Evolutionary conservation across 1,284 basidiomycete species (phyloP).

Genomic region (Sparassis latifolia): DNA sequence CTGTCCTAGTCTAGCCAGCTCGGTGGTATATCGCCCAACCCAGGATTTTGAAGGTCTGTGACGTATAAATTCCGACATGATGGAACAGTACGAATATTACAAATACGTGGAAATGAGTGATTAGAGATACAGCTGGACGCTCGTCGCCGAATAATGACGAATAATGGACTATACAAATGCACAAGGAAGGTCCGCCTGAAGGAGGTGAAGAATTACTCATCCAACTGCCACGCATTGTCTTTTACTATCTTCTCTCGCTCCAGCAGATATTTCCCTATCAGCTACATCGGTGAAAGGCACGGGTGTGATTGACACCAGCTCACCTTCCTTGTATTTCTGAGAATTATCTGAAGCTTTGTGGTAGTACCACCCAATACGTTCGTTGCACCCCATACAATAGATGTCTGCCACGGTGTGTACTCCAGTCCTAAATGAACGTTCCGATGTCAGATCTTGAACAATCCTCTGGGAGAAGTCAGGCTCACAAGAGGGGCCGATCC

Average conservation of each 20-base stretch:
- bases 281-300: neutral
- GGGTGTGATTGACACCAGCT: slow-evolving; percentile 8
- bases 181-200: no score
- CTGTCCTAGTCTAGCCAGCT: no score
- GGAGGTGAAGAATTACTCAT: slow-evolving; percentile 17
- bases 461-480: slow-evolving; percentile 2
- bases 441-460: neutral
- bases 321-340: slow-evolving; percentile 88
- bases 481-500: slow-evolving; percentile 69
- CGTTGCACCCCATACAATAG: slow-evolving; percentile 72
- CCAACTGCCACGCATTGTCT: slow-evolving; percentile 71
- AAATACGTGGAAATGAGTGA: no score
- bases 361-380: slow-evolving; percentile 80
- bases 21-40: no score
- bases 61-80: no score
- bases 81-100: no score
- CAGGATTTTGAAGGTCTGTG: no score
- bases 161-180: no score
- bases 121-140: no score
- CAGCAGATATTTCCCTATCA: slow-evolving; percentile 74
- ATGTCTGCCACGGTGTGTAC: slow-evolving; percentile 80
- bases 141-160: no score
- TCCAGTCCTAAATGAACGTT: slow-evolving; percentile 52
- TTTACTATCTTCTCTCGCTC: slow-evolving; percentile 77
- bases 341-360: slow-evolving; percentile 71